These are phyloP conservation scores for Chlamydomonas asymmetrica DNA, from an alignment of 139 green algal species.

Conservation along the genomic window DNA sequence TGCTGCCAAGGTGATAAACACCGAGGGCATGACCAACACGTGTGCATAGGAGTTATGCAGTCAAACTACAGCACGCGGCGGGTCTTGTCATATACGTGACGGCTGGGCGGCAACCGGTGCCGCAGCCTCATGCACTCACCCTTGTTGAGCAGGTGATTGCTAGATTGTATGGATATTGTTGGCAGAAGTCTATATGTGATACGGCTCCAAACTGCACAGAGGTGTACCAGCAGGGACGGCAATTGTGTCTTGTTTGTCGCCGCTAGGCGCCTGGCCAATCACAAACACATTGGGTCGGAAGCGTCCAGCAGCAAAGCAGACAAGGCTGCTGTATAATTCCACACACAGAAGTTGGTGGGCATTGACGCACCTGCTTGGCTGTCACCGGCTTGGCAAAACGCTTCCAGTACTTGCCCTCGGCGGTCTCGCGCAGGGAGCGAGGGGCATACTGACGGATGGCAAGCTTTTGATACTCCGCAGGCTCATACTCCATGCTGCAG, in stretches of 20 bases:
- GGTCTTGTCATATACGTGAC: too few species aligned
- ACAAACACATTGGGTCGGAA: too few species aligned
- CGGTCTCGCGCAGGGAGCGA: constrained; percentile 72
- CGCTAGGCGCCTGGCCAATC: too few species aligned
- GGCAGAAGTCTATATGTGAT: constrained; percentile 80
- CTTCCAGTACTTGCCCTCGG: constrained; percentile 85
- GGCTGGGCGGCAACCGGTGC: too few species aligned
- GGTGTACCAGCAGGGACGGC: neutral
- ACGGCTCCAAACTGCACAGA: constrained; percentile 79
- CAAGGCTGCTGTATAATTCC: too few species aligned
- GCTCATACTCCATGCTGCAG: constrained; percentile 53
- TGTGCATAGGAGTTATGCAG: too few species aligned
- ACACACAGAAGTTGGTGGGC: neutral
- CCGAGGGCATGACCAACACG: too few species aligned
- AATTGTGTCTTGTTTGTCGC: neutral
- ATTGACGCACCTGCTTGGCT: constrained; percentile 65
- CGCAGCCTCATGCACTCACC: too few species aligned
- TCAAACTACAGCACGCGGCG: too few species aligned
- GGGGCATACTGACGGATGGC: constrained; percentile 65
- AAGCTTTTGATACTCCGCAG: constrained; percentile 71
- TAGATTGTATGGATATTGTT: constrained; percentile 71
- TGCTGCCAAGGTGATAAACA: too few species aligned
- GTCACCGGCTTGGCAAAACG: constrained; percentile 61
- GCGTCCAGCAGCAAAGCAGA: too few species aligned
- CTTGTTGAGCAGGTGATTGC: constrained; percentile 82